These are phyloP conservation scores for Colletotrichum tamarilloi DNA, from an alignment of 2,329 filamentous ascomycete genomes.

Conservation along the genomic window DNA sequence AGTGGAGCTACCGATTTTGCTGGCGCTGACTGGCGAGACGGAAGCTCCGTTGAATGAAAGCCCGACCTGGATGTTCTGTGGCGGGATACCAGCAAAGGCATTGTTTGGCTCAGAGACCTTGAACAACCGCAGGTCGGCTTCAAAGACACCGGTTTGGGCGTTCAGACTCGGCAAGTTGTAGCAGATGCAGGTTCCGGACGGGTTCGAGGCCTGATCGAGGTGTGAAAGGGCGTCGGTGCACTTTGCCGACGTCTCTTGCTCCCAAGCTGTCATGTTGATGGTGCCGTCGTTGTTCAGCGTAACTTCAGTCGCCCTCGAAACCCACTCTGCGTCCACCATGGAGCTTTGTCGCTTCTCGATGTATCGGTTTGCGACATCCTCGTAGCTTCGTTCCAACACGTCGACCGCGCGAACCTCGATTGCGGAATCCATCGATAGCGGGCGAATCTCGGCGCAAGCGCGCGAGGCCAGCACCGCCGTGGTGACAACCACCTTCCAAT, in stretches of 20 bases:
- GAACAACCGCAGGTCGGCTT: slow-evolving; percentile 81
- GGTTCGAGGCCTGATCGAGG: slow-evolving; percentile 72
- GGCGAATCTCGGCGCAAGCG: slow-evolving; percentile 34
- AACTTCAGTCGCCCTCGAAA: slow-evolving; percentile 37
- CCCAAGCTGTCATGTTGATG: slow-evolving; percentile 68
- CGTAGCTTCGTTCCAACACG: slow-evolving; percentile 34
- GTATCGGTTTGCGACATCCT: slow-evolving; percentile 36
- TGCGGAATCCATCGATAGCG: slow-evolving; percentile 40
- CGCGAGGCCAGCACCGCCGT: slow-evolving; percentile 32
- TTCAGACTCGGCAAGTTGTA: slow-evolving; percentile 83
- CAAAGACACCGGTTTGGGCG: slow-evolving; percentile 74
- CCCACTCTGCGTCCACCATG: slow-evolving; percentile 17
- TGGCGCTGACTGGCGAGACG: slow-evolving; percentile 54
- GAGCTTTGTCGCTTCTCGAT: slow-evolving; percentile 37
- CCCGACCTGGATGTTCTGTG: slow-evolving; percentile 64
- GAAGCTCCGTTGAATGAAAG: slow-evolving; percentile 66
- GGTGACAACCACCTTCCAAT: slow-evolving; percentile 33
- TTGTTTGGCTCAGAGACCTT: slow-evolving; percentile 71
- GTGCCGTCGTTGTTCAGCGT: slow-evolving; percentile 54
- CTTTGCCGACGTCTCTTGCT: slow-evolving; percentile 62
- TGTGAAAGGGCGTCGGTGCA: slow-evolving; percentile 68
- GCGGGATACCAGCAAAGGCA: slow-evolving; percentile 62
- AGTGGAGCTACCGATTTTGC: slow-evolving; percentile 41
- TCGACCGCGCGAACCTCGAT: slow-evolving; percentile 42
- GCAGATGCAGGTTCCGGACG: slow-evolving; percentile 82